Evolutionary conservation across 73 alveolate species (phyloP).

Genomic region (Tetrahymena borealis): DNA sequence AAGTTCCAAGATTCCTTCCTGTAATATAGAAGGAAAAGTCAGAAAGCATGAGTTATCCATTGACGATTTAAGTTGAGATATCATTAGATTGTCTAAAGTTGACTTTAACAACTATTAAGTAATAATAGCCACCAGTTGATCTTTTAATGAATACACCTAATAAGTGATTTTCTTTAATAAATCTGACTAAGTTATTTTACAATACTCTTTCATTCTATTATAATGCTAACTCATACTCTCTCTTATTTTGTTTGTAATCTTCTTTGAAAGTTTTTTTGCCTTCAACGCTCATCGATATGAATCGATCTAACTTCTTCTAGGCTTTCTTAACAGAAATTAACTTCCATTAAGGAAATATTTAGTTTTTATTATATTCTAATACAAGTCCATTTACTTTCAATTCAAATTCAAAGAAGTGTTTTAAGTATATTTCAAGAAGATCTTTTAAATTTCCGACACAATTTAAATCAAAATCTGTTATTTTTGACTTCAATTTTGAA

Average conservation of each 20-base stretch:
- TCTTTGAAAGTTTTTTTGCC: neutral
- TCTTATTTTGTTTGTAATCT: neutral
- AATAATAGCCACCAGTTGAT: neutral
- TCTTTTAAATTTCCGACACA: neutral
- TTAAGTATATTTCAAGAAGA: neutral
- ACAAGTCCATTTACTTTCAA: neutral
- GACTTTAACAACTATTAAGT: neutral
- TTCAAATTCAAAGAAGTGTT: neutral
- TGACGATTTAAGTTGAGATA: neutral
- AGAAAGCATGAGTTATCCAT: neutral
- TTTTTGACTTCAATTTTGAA: neutral
- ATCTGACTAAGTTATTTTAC: neutral
- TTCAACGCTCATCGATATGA: neutral
- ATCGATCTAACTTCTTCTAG: neutral
- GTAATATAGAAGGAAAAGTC: neutral
- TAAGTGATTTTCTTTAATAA: neutral
- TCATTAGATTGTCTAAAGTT: neutral
- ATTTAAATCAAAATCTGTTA: neutral
- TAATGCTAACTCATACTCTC: neutral
- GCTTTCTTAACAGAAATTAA: neutral
- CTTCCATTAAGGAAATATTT: neutral
- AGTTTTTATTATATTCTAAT: neutral
- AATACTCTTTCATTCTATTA: neutral
- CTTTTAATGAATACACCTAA: neutral
- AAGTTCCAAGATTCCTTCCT: neutral